phyloP scores from a whole-genome alignment of 192 early-diverging fungal genomes.

The Backusella psychrophila region DNA sequence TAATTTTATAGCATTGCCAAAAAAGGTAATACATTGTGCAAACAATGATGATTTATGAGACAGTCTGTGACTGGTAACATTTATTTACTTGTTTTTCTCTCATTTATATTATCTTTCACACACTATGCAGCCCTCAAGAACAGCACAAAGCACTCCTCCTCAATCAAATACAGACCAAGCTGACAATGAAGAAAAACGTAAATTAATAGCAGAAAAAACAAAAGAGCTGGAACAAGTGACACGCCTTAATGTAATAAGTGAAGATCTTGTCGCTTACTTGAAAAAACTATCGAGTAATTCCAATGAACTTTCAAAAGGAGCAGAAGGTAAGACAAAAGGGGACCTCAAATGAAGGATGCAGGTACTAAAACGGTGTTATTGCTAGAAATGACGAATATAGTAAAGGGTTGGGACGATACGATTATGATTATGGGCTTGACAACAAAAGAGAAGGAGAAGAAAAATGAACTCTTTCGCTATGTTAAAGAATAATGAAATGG shows the following conservation, averaged over 20 bases:
- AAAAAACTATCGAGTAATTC: background rate
- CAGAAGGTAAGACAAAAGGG: background rate
- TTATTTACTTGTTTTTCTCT: background rate
- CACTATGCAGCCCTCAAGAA: background rate
- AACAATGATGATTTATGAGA: no score
- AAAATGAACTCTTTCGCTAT: background rate
- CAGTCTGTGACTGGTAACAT: no score
- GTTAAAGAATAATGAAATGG: background rate
- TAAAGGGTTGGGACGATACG: constrained; percentile 7
- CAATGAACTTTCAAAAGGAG: background rate
- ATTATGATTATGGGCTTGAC: constrained; percentile 7
- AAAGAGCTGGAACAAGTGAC: constrained; percentile 3
- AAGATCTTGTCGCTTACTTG: background rate
- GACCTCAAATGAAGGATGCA: no score
- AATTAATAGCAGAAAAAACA: background rate
- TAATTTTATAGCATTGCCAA: no score
- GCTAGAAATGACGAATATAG: background rate
- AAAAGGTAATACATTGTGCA: no score
- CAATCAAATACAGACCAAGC: background rate
- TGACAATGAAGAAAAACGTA: background rate
- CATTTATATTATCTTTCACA: background rate
- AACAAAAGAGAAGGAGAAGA: background rate
- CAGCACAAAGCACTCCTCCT: background rate
- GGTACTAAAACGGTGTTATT: background rate
- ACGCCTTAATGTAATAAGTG: background rate